Evolutionary conservation across 805 yeast species (phyloP), one percentile per base, ranked within the genome.

Genomic region (Kodamaea jinghongensis): DNA sequence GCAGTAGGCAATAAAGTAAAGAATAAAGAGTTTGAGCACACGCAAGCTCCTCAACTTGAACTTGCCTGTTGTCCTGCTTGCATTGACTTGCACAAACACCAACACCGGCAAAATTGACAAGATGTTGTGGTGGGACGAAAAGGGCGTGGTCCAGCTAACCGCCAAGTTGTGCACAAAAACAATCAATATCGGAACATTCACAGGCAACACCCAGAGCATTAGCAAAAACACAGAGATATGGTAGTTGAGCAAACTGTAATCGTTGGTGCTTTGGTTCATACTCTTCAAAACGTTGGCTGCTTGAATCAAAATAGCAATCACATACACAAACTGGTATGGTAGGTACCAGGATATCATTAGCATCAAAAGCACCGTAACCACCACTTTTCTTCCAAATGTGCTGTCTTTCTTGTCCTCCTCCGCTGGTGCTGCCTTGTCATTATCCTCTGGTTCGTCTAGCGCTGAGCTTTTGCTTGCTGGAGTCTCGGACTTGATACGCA

Each of bases 121-220:
- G 30, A 86, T 67, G 54, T 87, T 89, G 57, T 90, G 96, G 57
- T 88, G 95, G 0, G 96, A 83, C 4, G 86, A 77, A 54, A 88
- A 88, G 12, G 95, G 89, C 0, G 93, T 85, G 40, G 72, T 75
- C 95, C 96, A 86, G 48, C 73, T 77, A 13, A 87, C 72, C 1
- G 84, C 73, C 43, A 88, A 67, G 52, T 89, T 86, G 52, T 86
- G 96, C 25, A 86, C 64, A 70, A 89, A 88, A 1, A 89, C 96
- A 42, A 88, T 67, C 20, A 89, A 56, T 1, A 85, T 79, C 0
- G 96, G 96, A 1, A 81, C 66, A 51, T 84, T 84, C 14, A 88
- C 78, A 0, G 96, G 95, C 4, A 86, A 60, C 7, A 86, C 71
- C 84, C 95, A 84, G 7, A 86, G 45, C 83, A 88, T 76, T 39